Evolutionary conservation across 1,284 basidiomycete genomes (phyloP), one percentile per base, ranked within the genome.

Genomic region (Apiotrichum brassicae): DNA sequence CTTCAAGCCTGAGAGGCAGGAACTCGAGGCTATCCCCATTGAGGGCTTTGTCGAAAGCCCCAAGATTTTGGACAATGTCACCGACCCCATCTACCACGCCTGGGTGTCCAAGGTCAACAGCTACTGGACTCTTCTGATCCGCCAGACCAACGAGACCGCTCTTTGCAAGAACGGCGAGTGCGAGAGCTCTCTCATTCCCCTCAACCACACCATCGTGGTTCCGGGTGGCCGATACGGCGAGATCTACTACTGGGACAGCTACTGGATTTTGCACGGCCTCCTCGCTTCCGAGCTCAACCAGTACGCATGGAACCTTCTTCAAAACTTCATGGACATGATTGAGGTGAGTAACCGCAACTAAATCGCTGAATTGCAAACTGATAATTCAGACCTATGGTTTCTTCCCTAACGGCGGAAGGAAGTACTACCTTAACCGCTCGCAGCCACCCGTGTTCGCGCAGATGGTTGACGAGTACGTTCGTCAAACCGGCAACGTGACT

Each of bases 281-380:
- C 75, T 95, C 38, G 76, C 85, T 63, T 89, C 86, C 2, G 80
- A 86, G 65, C 77, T 94, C 19, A 83, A 81, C 60, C 76, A 77
- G 52, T 78, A 87, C 43, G 86, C 81, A 48, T 87, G 86, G 59
- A 82, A 77, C 13, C 85, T 89, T 0, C 75, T 93, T 25, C 81
- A 86, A 60, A 93, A 94, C 75, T 92, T 95, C 64, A 91, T 94
- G 88, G 90, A 95, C 63, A 82, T 92, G 65, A 75, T 95, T 44
- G 81, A 86, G 32, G 71, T 70, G 34, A 51, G 64, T 78, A 19
- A 35, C 16, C 18, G 8, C 12, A 12, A 13, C 25, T 25, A 22
- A n/a, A n/a, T n/a, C n/a, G n/a, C n/a, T n/a, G 28, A 28, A 30
- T 30, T 14, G 9, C 28, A 9, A 9, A 14, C 28, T 30, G 28